Evolutionary conservation across 2,329 filamentous ascomycete species (phyloP).

Genomic region (Sclerotinia trifoliorum): DNA sequence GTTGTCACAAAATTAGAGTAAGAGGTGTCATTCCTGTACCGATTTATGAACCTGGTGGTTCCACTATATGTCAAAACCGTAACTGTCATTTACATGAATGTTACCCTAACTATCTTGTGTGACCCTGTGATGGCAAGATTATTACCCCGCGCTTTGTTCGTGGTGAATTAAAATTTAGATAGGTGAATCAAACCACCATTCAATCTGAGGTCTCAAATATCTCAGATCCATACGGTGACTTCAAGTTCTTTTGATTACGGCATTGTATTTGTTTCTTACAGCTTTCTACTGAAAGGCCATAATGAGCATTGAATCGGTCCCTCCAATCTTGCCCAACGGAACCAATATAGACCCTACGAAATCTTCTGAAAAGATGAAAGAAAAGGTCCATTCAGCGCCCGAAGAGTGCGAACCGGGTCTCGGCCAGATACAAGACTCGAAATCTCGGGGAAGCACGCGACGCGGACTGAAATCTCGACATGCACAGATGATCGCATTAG

Average conservation of each 20-base stretch:
- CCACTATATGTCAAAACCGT: too few species aligned
- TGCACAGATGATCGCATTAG: slow-evolving; percentile 1
- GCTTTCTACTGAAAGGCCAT: not conserved
- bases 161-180: not conserved
- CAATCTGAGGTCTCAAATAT: not conserved
- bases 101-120: not conserved
- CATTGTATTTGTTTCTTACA: not conserved
- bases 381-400: not conserved
- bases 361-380: not conserved
- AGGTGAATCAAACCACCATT: not conserved
- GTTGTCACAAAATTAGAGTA: not conserved
- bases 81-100: too few species aligned
- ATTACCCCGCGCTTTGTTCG: not conserved
- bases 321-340: not conserved
- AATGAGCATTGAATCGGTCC: not conserved
- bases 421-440: not conserved
- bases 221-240: not conserved
- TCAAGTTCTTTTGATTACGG: not conserved
- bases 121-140: not conserved
- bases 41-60: too few species aligned
- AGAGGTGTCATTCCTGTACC: not conserved
- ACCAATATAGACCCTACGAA: not conserved
- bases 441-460: not conserved
- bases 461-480: not conserved
- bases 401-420: not conserved